Conservation (phyloP, 1,284 basidiomycete species). For the Apiotrichum laibachii region DNA sequence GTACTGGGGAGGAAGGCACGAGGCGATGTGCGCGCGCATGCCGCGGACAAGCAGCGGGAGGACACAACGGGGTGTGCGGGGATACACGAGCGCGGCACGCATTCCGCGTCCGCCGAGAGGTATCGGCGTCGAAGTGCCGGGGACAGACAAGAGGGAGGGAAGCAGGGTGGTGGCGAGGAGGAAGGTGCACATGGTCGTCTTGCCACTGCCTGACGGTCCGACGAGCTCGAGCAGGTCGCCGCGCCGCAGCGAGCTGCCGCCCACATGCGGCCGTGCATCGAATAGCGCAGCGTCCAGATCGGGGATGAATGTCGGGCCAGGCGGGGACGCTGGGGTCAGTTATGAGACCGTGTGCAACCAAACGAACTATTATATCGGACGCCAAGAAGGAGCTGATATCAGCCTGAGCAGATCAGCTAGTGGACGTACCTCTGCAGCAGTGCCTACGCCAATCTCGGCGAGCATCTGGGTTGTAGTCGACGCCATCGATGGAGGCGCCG, state of each 20-base stretch:
- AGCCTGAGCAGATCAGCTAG: not conserved
- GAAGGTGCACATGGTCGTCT: constrained; percentile 25
- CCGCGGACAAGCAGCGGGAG: constrained; percentile 18
- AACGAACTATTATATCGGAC: constrained; percentile 36
- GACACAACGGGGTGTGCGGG: constrained; percentile 27
- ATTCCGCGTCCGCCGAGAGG: constrained; percentile 35
- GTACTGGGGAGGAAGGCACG: constrained; percentile 10
- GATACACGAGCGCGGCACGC: constrained; percentile 31
- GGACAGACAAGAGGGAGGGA: constrained; percentile 17
- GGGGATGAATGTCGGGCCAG: constrained; percentile 44
- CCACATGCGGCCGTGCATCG: constrained; percentile 29
- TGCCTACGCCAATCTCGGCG: constrained; percentile 30
- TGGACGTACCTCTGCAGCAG: constrained; percentile 35
- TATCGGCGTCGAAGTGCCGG: constrained; percentile 14
- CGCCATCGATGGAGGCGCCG: not conserved
- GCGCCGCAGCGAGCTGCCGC: constrained; percentile 31
- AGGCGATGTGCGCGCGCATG: constrained; percentile 33
- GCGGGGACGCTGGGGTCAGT: constrained; percentile 35
- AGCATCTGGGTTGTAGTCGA: constrained; percentile 25
- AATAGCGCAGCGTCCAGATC: constrained; percentile 38
- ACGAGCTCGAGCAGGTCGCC: constrained; percentile 49
- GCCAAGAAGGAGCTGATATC: constrained; percentile 24
- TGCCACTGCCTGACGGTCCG: constrained; percentile 45
- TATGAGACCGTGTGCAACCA: too few species aligned
- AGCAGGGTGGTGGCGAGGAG: constrained; percentile 39